phyloP scores from a whole-genome alignment of 805 yeast genomes.

The Candida railenensis region DNA sequence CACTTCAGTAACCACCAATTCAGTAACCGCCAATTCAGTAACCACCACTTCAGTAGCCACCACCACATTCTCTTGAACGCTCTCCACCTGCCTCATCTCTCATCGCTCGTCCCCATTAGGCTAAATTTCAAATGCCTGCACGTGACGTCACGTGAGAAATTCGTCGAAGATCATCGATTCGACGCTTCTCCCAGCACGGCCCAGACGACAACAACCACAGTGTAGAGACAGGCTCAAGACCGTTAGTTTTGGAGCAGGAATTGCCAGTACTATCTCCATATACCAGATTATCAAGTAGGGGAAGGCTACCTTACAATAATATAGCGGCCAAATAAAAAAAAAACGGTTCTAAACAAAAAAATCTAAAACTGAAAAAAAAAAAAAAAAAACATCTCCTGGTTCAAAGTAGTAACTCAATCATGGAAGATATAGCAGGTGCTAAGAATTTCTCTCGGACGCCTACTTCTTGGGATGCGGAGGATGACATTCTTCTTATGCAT shows the following conservation, averaged over 20 bases:
- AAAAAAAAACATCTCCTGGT: not conserved
- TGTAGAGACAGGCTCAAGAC: too few relatives aligned
- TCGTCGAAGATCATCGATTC: constrained; percentile 7
- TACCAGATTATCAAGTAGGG: not conserved
- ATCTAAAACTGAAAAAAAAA: not conserved
- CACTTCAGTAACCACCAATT: too few relatives aligned
- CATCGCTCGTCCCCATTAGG: too few relatives aligned
- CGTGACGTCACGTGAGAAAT: not conserved
- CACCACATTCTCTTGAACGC: not conserved
- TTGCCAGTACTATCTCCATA: not conserved
- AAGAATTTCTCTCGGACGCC: constrained; percentile 40
- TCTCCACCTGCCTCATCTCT: too few relatives aligned
- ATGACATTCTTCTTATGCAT: constrained; percentile 45
- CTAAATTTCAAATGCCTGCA: not conserved
- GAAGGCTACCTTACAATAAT: too few relatives aligned
- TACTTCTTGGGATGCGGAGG: constrained; percentile 49
- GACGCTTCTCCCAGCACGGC: not conserved
- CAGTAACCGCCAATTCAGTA: too few relatives aligned
- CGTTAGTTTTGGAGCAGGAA: too few relatives aligned
- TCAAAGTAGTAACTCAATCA: not conserved
- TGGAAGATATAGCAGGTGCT: constrained; percentile 6
- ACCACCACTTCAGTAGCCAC: too few relatives aligned
- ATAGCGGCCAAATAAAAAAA: not conserved
- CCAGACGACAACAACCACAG: not conserved
- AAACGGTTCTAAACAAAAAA: not conserved